Conservation (phyloP, 2,329 filamentous ascomycete genomes). For the Chaetomium olivaceum region DNA sequence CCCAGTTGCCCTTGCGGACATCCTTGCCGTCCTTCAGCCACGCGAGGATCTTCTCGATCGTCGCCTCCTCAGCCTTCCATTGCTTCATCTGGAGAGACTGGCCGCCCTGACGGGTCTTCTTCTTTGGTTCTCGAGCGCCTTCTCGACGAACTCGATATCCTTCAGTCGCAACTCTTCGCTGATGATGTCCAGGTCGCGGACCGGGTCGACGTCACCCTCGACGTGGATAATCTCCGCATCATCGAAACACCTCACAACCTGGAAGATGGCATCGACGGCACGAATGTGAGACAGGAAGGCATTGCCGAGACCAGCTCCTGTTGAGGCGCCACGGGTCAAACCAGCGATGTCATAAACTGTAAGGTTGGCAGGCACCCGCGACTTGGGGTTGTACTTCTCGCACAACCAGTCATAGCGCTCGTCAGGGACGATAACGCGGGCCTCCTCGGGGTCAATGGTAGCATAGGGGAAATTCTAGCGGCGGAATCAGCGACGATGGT, state of each 20-base stretch:
- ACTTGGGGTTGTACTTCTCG: constrained; percentile 97
- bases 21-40: constrained; percentile 88
- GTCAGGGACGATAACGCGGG: constrained; percentile 94
- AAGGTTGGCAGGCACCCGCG: constrained; percentile 91
- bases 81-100: constrained; percentile 98
- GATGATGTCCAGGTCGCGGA: constrained; percentile 93
- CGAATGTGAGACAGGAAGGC: constrained; percentile 98
- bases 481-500: constrained; percentile 22
- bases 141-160: constrained; percentile 98
- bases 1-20: constrained; percentile 86
- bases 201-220: constrained; percentile 95
- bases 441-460: constrained; percentile 98
- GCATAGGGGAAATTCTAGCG: constrained; percentile 93
- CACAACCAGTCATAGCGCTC: constrained; percentile 94
- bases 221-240: constrained; percentile 99
- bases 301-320: constrained; percentile 95
- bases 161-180: constrained; percentile 95
- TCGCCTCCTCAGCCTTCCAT: constrained; percentile 89
- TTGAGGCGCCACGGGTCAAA: constrained; percentile 92
- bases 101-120: constrained; percentile 91
- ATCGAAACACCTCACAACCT: constrained; percentile 95
- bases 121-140: constrained; percentile 89
- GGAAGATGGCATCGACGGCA: constrained; percentile 96
- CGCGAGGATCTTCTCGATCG: constrained; percentile 83
- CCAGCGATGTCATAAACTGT: constrained; percentile 99